Evolutionary conservation across 257 asterid species (phyloP).

Genomic region (Solanum pennellii): DNA sequence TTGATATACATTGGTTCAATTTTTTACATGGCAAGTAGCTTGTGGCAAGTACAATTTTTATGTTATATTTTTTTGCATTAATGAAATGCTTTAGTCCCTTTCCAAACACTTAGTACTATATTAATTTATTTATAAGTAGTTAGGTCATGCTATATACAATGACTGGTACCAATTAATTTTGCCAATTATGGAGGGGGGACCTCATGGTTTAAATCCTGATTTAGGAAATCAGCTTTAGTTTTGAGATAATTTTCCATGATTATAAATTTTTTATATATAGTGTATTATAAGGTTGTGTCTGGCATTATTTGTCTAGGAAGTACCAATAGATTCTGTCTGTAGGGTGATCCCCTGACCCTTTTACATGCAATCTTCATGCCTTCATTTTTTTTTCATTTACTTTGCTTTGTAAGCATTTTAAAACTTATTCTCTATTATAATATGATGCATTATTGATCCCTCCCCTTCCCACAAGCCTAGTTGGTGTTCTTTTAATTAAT

Average conservation of each 20-base stretch:
- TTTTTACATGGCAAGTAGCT: not conserved
- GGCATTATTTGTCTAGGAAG: constrained; percentile 2
- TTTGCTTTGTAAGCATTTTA: not conserved
- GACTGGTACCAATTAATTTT: constrained; percentile 4
- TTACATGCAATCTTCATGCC: not conserved
- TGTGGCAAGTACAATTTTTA: not conserved
- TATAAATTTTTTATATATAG: not conserved
- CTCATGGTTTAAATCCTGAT: constrained; percentile 5
- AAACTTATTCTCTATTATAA: not conserved
- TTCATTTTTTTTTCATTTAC: not conserved
- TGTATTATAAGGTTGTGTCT: not conserved
- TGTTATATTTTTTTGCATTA: not conserved
- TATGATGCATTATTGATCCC: not conserved
- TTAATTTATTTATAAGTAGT: not conserved
- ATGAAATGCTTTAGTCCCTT: not conserved
- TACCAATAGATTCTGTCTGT: constrained; percentile 9
- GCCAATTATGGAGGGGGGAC: constrained; percentile 27
- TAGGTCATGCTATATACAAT: not conserved
- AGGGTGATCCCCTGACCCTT: constrained; percentile 19
- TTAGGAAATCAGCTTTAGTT: constrained; percentile 7
- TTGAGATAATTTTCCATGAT: not conserved
- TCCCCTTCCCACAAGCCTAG: not conserved
- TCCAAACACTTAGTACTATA: not conserved
- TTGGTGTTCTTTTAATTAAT: not conserved
- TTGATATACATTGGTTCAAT: not conserved